Percentiles rank a stretch among this genome's conserved stretches.
Conservation (phyloP, 225 moss, liverwort and hornwort species). For the Rhytidiadelphus loreus region DNA sequence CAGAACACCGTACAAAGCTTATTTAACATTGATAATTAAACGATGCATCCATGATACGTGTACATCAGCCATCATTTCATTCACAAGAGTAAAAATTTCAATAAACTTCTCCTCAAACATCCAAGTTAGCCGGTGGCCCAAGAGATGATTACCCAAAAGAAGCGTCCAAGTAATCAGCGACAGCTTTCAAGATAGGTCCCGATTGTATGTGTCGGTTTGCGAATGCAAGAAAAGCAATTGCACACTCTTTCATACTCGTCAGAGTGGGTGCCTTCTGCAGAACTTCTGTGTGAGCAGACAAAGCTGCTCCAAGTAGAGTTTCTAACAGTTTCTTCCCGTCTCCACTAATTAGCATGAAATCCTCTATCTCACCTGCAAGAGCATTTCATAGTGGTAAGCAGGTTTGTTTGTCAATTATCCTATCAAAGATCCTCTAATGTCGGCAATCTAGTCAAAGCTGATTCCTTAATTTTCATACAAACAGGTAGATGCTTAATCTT, state of each 20-base stretch:
- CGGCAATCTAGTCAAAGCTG: neutral
- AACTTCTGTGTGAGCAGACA: slow-evolving; percentile 58
- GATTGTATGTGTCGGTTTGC: slow-evolving; percentile 49
- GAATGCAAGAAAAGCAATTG: slow-evolving; percentile 44
- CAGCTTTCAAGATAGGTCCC: slow-evolving; percentile 56
- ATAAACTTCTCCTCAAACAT: neutral
- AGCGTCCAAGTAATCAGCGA: slow-evolving; percentile 42
- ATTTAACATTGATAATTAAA: neutral
- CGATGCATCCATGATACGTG: neutral
- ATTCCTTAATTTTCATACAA: neutral
- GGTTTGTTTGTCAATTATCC: neutral
- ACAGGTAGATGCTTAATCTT: neutral
- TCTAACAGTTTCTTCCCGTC: slow-evolving; percentile 34
- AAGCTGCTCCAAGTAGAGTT: slow-evolving; percentile 66
- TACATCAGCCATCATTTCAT: neutral
- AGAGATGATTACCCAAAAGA: slow-evolving; percentile 32
- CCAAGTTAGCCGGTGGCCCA: neutral
- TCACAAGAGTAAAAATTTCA: neutral
- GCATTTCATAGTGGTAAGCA: neutral
- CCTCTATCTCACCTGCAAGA: slow-evolving; percentile 18
- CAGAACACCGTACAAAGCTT: neutral
- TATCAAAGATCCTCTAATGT: neutral
- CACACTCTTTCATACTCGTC: slow-evolving; percentile 21
- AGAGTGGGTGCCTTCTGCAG: slow-evolving; percentile 14
- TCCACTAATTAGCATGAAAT: slow-evolving; percentile 2